Conservation (phyloP, 1,284 basidiomycete species). For the Cystobasidium slooffiae region DNA sequence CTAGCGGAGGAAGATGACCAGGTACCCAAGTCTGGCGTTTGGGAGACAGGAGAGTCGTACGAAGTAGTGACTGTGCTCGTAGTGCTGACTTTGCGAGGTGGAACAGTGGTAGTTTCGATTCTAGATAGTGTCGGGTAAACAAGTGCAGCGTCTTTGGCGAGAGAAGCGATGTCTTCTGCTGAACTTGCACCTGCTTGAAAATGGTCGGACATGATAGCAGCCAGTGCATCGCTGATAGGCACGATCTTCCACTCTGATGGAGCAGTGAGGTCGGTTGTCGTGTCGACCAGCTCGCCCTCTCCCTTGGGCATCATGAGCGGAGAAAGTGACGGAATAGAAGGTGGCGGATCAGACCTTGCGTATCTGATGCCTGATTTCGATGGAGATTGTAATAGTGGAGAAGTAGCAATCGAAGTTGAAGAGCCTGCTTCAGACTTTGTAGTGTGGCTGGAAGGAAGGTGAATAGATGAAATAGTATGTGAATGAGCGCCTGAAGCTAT, state of each 20-base stretch:
- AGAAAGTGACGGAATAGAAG: conserved; percentile 8
- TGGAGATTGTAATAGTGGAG: not conserved
- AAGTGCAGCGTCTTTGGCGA: not conserved
- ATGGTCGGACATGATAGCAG: no score
- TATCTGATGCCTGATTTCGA: not conserved
- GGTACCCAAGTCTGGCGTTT: not conserved
- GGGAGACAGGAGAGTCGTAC: not conserved
- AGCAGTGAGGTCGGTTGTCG: no score
- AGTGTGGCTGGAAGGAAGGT: not conserved
- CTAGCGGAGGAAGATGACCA: conserved; percentile 15
- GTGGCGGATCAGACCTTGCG: not conserved
- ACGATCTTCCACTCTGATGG: no score
- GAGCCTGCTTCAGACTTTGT: not conserved
- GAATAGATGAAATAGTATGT: not conserved
- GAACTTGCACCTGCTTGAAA: no score
- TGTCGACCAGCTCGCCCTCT: not conserved
- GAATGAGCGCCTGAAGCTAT: not conserved
- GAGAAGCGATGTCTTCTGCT: no score
- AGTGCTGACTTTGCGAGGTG: conserved; percentile 1
- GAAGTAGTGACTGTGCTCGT: not conserved
- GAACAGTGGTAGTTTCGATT: not conserved
- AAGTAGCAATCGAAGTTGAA: not conserved
- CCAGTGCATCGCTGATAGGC: no score
- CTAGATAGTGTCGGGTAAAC: not conserved
- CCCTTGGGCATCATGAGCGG: not conserved